Evolutionary conservation across 345 rosid genomes (phyloP).

Genomic region (Nephelium lappaceum): DNA sequence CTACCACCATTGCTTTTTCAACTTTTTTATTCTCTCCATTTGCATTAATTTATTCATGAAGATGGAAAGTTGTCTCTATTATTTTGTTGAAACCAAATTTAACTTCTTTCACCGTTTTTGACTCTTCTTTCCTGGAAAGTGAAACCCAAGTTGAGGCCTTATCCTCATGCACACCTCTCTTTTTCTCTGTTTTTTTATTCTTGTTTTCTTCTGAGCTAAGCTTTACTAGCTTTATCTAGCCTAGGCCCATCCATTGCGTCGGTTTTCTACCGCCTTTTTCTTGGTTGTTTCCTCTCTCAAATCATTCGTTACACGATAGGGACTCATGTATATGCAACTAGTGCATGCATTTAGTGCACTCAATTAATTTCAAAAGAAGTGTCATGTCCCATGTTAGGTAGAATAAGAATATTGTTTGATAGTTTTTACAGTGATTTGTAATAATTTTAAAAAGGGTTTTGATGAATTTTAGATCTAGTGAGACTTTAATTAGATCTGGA

Average conservation of each 20-base stretch:
- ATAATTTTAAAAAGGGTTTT: too few species aligned
- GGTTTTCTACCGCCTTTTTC: background rate
- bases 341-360: background rate
- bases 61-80: background rate
- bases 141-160: background rate
- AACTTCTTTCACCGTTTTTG: background rate
- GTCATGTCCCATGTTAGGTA: too few species aligned
- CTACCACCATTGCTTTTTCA: conserved; percentile 16
- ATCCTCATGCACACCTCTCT: background rate
- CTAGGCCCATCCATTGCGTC: background rate
- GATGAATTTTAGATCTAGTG: too few species aligned
- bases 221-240: background rate
- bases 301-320: background rate
- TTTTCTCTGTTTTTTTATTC: background rate
- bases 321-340: too few species aligned
- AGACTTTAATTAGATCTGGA: background rate
- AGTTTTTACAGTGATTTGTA: background rate
- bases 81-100: background rate
- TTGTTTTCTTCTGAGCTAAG: conserved; percentile 1
- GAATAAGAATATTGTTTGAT: too few species aligned
- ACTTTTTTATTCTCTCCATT: background rate
- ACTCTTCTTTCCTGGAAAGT: conserved; percentile 11
- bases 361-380: too few species aligned
- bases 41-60: background rate
- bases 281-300: background rate